A percentile compares a stretch with the other conserved stretches of the same genome.
Conservation (phyloP, 495 filamentous ascomycete species). For the Neurospora africana region DNA sequence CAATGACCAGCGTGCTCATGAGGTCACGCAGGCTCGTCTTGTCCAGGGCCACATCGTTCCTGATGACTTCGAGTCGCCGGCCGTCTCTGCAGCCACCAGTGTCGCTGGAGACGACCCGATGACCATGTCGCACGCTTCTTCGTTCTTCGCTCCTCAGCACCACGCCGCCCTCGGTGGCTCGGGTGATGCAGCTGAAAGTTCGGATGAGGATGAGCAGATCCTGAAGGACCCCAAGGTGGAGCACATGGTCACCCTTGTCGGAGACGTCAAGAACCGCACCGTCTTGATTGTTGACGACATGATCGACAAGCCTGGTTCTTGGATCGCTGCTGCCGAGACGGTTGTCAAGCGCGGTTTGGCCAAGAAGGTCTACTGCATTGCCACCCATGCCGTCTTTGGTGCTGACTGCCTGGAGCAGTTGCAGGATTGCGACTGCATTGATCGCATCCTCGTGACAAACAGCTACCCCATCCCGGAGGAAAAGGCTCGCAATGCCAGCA, state of each 20-base stretch:
- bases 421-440: slow-evolving; percentile 83
- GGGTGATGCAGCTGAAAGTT: slow-evolving; percentile 63
- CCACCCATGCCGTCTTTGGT: slow-evolving; percentile 90
- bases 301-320: slow-evolving; percentile 94
- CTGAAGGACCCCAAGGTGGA: slow-evolving; percentile 65
- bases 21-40: slow-evolving; percentile 84
- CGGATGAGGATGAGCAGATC: slow-evolving; percentile 82
- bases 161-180: slow-evolving; percentile 68
- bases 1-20: slow-evolving; percentile 73
- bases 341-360: slow-evolving; percentile 87
- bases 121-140: slow-evolving; percentile 45
- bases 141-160: slow-evolving; percentile 41
- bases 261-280: slow-evolving; percentile 73
- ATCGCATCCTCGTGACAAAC: slow-evolving; percentile 91
- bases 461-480: slow-evolving; percentile 79
- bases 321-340: slow-evolving; percentile 97
- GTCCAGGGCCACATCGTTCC: slow-evolving; percentile 96
- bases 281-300: slow-evolving; percentile 97
- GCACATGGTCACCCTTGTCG: slow-evolving; percentile 91
- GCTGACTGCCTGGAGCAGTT: slow-evolving; percentile 82
- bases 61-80: slow-evolving; percentile 77
- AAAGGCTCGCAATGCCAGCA: slow-evolving; percentile 58
- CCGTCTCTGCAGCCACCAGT: slow-evolving; percentile 49
- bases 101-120: slow-evolving; percentile 48
- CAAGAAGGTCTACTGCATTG: slow-evolving; percentile 93